phyloP scores from a whole-genome alignment of 345 rosid genomes.

The Erucastrum elatum region DNA sequence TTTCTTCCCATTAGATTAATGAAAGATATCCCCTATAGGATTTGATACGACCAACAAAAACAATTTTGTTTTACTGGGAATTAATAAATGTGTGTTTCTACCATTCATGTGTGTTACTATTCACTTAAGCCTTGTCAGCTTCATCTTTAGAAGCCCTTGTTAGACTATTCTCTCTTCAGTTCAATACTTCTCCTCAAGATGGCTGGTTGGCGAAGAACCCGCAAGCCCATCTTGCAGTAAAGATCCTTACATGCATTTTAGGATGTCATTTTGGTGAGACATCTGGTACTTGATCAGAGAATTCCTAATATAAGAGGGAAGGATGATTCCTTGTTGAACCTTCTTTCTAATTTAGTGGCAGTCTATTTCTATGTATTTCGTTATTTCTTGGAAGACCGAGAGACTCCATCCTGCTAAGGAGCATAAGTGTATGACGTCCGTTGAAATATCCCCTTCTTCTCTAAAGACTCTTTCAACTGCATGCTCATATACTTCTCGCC shows the following conservation, averaged over 20 bases:
- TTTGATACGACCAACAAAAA: not conserved
- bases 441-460: too few species aligned
- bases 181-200: not conserved
- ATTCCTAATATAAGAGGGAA: not conserved
- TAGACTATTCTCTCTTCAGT: not conserved
- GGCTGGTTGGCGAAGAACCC: not conserved
- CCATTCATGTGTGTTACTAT: too few species aligned
- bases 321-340: not conserved
- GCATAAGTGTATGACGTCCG: too few species aligned
- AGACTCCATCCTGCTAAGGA: too few species aligned
- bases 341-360: not conserved
- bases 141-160: too few species aligned
- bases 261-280: not conserved
- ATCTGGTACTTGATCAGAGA: not conserved
- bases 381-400: not conserved
- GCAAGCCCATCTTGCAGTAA: not conserved
- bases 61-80: not conserved
- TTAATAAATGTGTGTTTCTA: too few species aligned
- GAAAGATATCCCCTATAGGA: not conserved
- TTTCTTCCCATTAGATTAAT: not conserved
- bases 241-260: not conserved
- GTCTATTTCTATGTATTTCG: not conserved
- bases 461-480: too few species aligned
- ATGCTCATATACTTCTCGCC: too few species aligned
- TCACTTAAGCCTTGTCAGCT: too few species aligned